Evolutionary conservation across 1,284 basidiomycete species (phyloP), one percentile per base, ranked within the genome.

Genomic region (Austroboletus niveus): DNA sequence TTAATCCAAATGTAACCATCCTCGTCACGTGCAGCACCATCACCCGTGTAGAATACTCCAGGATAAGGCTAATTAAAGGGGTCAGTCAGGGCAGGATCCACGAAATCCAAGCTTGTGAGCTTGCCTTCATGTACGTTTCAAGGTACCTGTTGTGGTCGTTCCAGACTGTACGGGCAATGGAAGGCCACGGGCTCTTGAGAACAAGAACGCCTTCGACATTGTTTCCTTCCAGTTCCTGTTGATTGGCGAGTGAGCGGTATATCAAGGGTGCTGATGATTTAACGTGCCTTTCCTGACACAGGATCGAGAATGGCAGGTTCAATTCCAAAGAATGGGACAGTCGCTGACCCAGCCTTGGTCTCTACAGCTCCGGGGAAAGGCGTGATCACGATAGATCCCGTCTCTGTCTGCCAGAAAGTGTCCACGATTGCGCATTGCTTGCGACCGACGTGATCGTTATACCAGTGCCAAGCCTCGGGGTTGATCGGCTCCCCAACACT

Each of bases 1-100:
- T 94, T 95, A 75, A 99, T 98, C 94, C 94, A 97, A 68, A 94
- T 91, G 75, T 99, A 99, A 7, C 96, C 96, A 64, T 99, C 88
- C 64, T 90, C 84, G 69, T 99, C 97, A 43, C 95, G 83, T 24
- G 88, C 90, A 20, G 95, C 96, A 53, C 95, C 95, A 65, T 99
- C 97, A 35, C 97, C 96, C 20, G 95, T 99, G 75, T 92, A 98
- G 82, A 94, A 98, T 70, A 80, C 76, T 20, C 93, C 89, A 15
- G 88, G 87, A 73, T 92, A 92, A n/a, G 87, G 87, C 75, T 82
- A 2, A 45, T 17, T 49, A 42, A 15, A 42, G 29, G 47, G 15
- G 34, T n/a, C 57, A 15, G 6, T 62, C 35, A 51, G 24, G 17
- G 17, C 17, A 12, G 41, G 12, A 27, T 31, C 7, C 6, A 45